A percentile compares a stretch with the other conserved stretches of the same genome.
phyloP scores from a whole-genome alignment of 805 yeast species.

The Myxozyma mucilagina region DNA sequence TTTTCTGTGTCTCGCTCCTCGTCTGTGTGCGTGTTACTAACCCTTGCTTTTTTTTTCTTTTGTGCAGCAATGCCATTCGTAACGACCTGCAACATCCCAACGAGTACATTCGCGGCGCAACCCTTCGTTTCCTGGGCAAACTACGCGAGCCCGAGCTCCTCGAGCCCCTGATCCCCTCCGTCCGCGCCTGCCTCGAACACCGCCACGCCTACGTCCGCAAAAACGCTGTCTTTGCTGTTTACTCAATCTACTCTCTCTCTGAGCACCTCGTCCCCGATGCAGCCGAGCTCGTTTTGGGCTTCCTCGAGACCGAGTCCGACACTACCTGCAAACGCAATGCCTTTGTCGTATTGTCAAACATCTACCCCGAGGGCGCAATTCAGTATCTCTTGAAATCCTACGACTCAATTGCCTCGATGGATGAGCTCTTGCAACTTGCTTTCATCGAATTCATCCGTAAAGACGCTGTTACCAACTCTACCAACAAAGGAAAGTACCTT shows the following conservation, averaged over 20 bases:
- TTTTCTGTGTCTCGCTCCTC: neutral
- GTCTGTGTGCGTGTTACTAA: neutral
- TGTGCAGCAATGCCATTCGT: constrained; percentile 75
- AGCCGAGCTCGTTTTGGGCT: constrained; percentile 73
- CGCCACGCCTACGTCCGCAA: constrained; percentile 98
- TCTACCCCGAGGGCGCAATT: constrained; percentile 83
- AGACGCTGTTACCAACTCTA: constrained; percentile 67
- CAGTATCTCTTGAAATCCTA: constrained; percentile 74
- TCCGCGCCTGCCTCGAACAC: constrained; percentile 87
- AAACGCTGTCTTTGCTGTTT: constrained; percentile 90
- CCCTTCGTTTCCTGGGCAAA: constrained; percentile 86
- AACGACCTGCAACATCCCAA: constrained; percentile 97
- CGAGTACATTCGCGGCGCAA: constrained; percentile 94
- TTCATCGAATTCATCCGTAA: constrained; percentile 87
- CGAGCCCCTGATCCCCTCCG: constrained; percentile 93
- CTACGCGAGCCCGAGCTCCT: constrained; percentile 88
- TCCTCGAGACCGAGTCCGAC: constrained; percentile 81
- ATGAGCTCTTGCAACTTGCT: constrained; percentile 82
- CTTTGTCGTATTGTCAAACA: constrained; percentile 77
- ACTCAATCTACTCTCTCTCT: constrained; percentile 76
- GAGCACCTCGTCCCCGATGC: constrained; percentile 94
- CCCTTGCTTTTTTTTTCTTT: neutral
- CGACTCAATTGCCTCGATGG: constrained; percentile 60
- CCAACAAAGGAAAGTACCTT: constrained; percentile 69
- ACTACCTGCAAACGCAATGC: constrained; percentile 95